Conservation (phyloP, 768 basidiomycete species). For the Rubroboletus pulcherrimus region DNA sequence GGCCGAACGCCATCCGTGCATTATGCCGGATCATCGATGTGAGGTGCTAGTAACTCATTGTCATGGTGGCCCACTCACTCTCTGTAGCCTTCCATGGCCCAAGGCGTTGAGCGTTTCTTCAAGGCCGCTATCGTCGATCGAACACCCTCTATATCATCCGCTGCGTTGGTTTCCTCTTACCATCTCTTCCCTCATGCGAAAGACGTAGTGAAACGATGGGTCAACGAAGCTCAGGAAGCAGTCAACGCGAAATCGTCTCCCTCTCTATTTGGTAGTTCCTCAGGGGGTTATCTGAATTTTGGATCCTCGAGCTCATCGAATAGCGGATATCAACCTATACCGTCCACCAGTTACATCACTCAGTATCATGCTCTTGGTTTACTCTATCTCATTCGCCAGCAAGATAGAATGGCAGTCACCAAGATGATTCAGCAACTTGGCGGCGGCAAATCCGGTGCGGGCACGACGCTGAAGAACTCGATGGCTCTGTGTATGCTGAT, state of each 20-base stretch:
- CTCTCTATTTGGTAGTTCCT: slow-evolving; percentile 58
- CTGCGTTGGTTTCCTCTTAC: slow-evolving; percentile 94
- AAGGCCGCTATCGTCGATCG: slow-evolving; percentile 98
- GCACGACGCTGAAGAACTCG: slow-evolving; percentile 85
- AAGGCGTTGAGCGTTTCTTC: slow-evolving; percentile 98
- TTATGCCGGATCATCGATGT: slow-evolving; percentile 97
- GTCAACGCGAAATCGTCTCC: slow-evolving; percentile 82
- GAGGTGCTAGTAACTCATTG: slow-evolving; percentile 30
- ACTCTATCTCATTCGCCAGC: slow-evolving; percentile 91
- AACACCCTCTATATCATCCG: slow-evolving; percentile 92
- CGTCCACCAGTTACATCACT: slow-evolving; percentile 87
- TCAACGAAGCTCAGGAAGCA: slow-evolving; percentile 98
- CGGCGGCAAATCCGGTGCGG: slow-evolving; percentile 79
- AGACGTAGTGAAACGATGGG: slow-evolving; percentile 97
- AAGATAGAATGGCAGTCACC: slow-evolving; percentile 97
- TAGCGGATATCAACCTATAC: slow-evolving; percentile 70
- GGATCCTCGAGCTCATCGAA: slow-evolving; percentile 50
- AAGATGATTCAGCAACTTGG: slow-evolving; percentile 99
- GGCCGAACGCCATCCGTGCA: slow-evolving; percentile 95
- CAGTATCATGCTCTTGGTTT: slow-evolving; percentile 97
- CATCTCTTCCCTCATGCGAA: slow-evolving; percentile 92
- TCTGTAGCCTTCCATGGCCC: slow-evolving; percentile 94
- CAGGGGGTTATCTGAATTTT: slow-evolving; percentile 72
- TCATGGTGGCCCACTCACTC: slow-evolving; percentile 34
- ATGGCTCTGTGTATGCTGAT: slow-evolving; percentile 99